Percentiles rank a stretch among this genome's conserved stretches.
These are phyloP conservation scores for Scheffersomyces illinoinensis DNA, from an alignment of 1,139 yeast genomes.

Conservation along the genomic window DNA sequence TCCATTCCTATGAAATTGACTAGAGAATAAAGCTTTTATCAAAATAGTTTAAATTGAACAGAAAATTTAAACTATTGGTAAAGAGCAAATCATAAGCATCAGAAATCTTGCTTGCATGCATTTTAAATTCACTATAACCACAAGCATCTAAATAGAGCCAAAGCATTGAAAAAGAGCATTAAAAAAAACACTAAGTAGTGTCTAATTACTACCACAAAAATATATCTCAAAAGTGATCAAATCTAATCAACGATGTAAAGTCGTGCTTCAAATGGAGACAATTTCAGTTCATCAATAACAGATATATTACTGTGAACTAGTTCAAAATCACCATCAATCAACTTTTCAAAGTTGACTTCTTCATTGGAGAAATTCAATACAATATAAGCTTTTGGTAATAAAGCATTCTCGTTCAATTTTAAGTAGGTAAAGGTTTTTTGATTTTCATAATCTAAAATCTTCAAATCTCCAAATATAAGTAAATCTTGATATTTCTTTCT, in stretches of 20 bases:
- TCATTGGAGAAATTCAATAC: constrained; percentile 48
- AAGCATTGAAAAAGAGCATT: too few species aligned
- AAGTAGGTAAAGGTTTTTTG: constrained; percentile 36
- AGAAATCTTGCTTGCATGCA: too few species aligned
- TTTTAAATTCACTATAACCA: too few species aligned
- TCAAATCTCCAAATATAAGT: constrained; percentile 48
- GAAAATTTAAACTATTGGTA: too few species aligned
- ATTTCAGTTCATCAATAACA: constrained; percentile 17
- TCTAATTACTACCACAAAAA: too few species aligned
- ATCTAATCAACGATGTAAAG: constrained; percentile 29
- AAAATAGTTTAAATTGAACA: too few species aligned
- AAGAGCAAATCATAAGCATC: too few species aligned
- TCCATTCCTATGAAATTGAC: too few species aligned
- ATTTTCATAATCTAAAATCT: constrained; percentile 42
- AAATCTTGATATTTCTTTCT: constrained; percentile 48
- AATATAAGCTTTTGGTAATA: constrained; percentile 31
- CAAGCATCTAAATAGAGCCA: too few species aligned
- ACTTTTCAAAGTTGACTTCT: constrained; percentile 26
- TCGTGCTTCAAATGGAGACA: constrained; percentile 43
- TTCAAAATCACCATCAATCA: constrained; percentile 30
- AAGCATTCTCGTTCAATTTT: constrained; percentile 23
- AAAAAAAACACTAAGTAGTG: too few species aligned
- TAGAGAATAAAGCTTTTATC: too few species aligned
- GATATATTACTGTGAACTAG: constrained; percentile 31
- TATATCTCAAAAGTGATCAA: too few species aligned